Evolutionary conservation across 2,329 filamentous ascomycete species (phyloP), one percentile per base, ranked within the genome.

Genomic region (Tympanopsis confertula): DNA sequence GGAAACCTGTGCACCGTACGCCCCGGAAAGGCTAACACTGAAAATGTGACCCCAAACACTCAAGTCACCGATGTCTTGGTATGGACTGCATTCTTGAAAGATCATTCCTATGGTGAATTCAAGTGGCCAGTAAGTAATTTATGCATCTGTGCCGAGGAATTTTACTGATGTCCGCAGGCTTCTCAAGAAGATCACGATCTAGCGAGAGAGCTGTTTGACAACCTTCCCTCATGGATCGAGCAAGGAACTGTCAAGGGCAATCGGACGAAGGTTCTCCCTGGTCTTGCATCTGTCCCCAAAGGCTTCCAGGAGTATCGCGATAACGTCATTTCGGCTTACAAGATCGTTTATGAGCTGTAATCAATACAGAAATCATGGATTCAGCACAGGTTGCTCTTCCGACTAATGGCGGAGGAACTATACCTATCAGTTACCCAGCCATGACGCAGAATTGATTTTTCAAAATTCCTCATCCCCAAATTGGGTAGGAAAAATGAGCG

Each of bases 1-100:
- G 57, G 59, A 1, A 40, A 36, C 1, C 45, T 66, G 1, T 65
- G 60, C 41, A 67, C 61, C 0, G 60, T 66, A 5, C 42, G 61
- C 2, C 61, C 61, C 0, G 61, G 57, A 1, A 63, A 61, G 40
- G 53, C 49, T 1, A 50, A 58, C 35, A 65, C 59, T 0, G 53
- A 59, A 18, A 42, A 53, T 22, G 57, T 63, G 0, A 43, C 49
- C 0, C 41, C 47, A 14, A 44, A 49, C 3, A 55, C 54, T 3
- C 52, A 50, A 15, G 55, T 66, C 2, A 61, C 54, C 0, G 56
- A 62, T 44, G 59, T 66, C 3, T 44, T 65, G n/a, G 58, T 66
- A 1, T 63, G 57, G 56, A 63, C 57, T 2, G 54, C 52, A 1
- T 66, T 66, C 33, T 39, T 61, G 20, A 60, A 61, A 38, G 55